Percentiles rank a stretch among this genome's conserved stretches.
These are phyloP conservation scores for Papiliotrema flavescens DNA, from an alignment of 1,284 basidiomycete genomes.

Conservation along the genomic window DNA sequence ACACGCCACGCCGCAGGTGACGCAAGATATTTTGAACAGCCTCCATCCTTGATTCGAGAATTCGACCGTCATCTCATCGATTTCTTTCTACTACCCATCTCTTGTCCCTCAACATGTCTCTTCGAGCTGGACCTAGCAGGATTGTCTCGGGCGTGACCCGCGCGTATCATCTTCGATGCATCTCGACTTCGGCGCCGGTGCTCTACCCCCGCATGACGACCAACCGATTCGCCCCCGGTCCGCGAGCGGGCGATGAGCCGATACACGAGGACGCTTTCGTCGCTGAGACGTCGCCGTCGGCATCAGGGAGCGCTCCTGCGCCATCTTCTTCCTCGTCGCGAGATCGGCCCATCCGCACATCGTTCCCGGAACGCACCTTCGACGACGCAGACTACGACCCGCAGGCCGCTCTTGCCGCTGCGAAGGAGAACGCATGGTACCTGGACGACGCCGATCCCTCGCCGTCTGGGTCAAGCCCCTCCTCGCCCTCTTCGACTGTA, in stretches of 20 bases:
- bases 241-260: not conserved
- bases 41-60: not conserved
- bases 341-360: not conserved
- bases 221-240: not conserved
- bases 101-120: not conserved
- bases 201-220: not conserved
- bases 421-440: conserved; percentile 12
- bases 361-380: not conserved
- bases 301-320: not conserved
- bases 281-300: not conserved
- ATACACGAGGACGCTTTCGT: no score
- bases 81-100: not conserved
- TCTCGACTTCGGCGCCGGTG: not conserved
- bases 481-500: no score
- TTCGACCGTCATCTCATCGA: not conserved
- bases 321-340: not conserved
- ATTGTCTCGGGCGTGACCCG: not conserved
- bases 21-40: not conserved
- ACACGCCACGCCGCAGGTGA: not conserved
- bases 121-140: not conserved
- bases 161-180: not conserved
- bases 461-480: not conserved
- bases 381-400: conserved; percentile 1
- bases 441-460: not conserved
- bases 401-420: not conserved